phyloP scores from a whole-genome alignment of 257 asterid genomes.

The Gardenia jasminoides region DNA sequence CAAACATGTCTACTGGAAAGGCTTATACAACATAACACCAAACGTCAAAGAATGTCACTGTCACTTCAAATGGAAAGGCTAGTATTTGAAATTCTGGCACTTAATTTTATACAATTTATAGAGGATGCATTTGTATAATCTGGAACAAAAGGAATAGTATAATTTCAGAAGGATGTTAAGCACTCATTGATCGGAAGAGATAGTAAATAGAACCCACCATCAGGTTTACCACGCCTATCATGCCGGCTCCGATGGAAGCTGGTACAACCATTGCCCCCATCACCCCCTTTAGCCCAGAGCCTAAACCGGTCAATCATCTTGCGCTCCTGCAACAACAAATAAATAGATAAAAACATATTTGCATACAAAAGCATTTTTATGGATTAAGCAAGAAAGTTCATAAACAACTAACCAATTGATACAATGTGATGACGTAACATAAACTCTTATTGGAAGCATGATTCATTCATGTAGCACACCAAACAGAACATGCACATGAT shows the following conservation, averaged over 20 bases:
- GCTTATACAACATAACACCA: not conserved
- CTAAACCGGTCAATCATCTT: constrained; percentile 76
- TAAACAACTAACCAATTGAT: not conserved
- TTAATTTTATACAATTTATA: not conserved
- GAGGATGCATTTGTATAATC: not conserved
- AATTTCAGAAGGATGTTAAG: not conserved
- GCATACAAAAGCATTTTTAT: too few relatives aligned
- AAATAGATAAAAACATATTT: too few relatives aligned
- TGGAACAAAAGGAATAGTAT: not conserved
- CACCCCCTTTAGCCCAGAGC: constrained; percentile 91
- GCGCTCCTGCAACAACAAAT: constrained; percentile 62
- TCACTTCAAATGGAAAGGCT: not conserved
- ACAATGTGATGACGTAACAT: not conserved
- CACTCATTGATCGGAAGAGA: not conserved
- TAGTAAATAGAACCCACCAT: constrained; percentile 50
- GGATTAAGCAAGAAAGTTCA: too few relatives aligned
- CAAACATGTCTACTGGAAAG: not conserved
- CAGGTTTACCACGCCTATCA: constrained; percentile 81
- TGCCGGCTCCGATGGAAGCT: constrained; percentile 83
- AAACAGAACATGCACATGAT: not conserved
- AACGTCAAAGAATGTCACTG: not conserved
- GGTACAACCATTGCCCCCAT: constrained; percentile 91
- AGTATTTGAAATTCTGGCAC: not conserved
- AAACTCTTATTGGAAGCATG: not conserved
- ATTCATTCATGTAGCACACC: not conserved